Conservation (phyloP, 2,329 filamentous ascomycete species). For the Setomelanomma holmii region DNA sequence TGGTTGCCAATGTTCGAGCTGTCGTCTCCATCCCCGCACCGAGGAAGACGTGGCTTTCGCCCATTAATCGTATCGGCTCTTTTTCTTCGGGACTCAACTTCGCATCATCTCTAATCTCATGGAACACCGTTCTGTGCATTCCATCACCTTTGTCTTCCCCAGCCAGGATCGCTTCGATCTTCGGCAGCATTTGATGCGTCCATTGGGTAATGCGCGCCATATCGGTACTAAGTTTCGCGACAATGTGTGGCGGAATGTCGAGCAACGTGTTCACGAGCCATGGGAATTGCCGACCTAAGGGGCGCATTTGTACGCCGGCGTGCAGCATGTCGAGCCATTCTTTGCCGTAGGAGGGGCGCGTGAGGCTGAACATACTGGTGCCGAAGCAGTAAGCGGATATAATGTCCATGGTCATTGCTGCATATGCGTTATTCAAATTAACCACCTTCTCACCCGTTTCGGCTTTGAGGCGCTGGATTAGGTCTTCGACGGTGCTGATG, state of each 20-base stretch:
- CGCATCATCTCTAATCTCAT: slow-evolving; percentile 13
- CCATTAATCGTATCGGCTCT: slow-evolving; percentile 24
- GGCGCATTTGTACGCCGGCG: slow-evolving; percentile 8
- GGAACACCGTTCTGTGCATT: slow-evolving; percentile 4
- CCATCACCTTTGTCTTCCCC: not conserved
- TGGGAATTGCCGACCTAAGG: slow-evolving; percentile 11
- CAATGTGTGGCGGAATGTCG: slow-evolving; percentile 4
- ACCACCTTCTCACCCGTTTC: slow-evolving; percentile 1
- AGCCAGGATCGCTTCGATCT: slow-evolving; percentile 3
- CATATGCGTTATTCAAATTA: slow-evolving; percentile 13
- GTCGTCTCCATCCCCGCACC: slow-evolving; percentile 45
- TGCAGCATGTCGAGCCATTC: slow-evolving; percentile 12
- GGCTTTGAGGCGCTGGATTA: not conserved
- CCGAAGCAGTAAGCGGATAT: slow-evolving; percentile 20
- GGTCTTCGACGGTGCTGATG: slow-evolving; percentile 3
- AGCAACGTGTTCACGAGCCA: not conserved
- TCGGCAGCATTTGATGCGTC: not conserved
- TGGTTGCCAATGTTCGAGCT: slow-evolving; percentile 16
- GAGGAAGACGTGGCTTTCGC: slow-evolving; percentile 39
- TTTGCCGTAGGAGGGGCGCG: slow-evolving; percentile 6
- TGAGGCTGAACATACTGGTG: slow-evolving; percentile 1
- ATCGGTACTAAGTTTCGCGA: not conserved
- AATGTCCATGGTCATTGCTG: slow-evolving; percentile 21
- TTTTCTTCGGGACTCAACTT: slow-evolving; percentile 21
- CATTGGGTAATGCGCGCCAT: slow-evolving; percentile 1